Conservation (phyloP, 805 yeast species). For the Metschnikowia orientalis region DNA sequence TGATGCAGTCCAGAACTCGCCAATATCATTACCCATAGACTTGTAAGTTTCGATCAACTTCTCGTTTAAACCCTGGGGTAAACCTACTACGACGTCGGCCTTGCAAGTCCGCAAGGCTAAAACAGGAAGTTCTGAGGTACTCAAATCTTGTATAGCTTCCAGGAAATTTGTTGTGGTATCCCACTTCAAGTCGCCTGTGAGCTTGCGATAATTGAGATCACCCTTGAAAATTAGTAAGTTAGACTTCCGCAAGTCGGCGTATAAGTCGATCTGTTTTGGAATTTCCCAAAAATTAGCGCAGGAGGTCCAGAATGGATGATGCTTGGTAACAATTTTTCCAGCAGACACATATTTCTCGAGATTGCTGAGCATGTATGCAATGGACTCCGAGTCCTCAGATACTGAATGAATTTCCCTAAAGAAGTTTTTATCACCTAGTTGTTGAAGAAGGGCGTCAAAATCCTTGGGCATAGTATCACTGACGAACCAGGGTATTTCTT, state of each 20-base stretch:
- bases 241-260: constrained; percentile 58
- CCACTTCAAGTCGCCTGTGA: constrained; percentile 92
- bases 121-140: constrained; percentile 53
- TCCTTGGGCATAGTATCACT: constrained; percentile 91
- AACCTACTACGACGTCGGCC: constrained; percentile 92
- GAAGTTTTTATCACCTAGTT: constrained; percentile 47
- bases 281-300: constrained; percentile 73
- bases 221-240: constrained; percentile 85
- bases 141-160: constrained; percentile 66
- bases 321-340: constrained; percentile 27
- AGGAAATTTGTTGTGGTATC: constrained; percentile 70
- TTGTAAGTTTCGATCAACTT: constrained; percentile 60
- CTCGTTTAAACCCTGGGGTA: constrained; percentile 68
- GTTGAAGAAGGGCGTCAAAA: constrained; percentile 52
- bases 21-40: constrained; percentile 53
- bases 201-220: constrained; percentile 90
- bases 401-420: constrained; percentile 41
- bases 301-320: constrained; percentile 84
- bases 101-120: constrained; percentile 88
- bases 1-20: constrained; percentile 76
- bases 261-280: constrained; percentile 58
- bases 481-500: constrained; percentile 94
- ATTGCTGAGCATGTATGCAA: constrained; percentile 21
- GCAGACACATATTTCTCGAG: constrained; percentile 19
- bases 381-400: constrained; percentile 19